phyloP scores from a whole-genome alignment of 768 basidiomycete genomes.

The Lactifluus hygrophoroides region DNA sequence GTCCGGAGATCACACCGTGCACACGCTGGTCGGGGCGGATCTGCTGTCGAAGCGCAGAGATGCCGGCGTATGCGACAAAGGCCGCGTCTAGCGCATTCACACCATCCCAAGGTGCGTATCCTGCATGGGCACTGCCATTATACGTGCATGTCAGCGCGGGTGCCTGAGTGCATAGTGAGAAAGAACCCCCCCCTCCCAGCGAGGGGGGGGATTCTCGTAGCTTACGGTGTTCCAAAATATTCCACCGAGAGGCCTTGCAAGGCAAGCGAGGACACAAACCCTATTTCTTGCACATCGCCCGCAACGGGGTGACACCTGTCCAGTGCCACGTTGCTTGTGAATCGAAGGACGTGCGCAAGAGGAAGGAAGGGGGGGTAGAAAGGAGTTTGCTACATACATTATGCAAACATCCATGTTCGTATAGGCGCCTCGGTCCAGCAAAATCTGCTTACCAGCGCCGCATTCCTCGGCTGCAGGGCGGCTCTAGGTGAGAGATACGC shows the following conservation, averaged over 20 bases:
- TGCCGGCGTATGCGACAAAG: conserved; percentile 69
- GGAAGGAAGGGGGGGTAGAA: not conserved
- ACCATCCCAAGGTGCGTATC: conserved; percentile 80
- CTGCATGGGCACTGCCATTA: conserved; percentile 61
- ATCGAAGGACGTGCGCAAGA: not conserved
- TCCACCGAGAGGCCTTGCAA: conserved; percentile 59
- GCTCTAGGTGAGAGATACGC: not conserved
- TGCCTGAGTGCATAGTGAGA: too few relatives aligned
- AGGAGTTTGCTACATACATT: conserved; percentile 39
- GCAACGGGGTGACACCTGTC: conserved; percentile 65
- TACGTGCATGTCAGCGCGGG: not conserved
- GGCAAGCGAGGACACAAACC: conserved; percentile 48
- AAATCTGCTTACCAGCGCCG: conserved; percentile 67
- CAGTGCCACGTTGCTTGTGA: too few relatives aligned
- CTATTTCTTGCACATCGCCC: conserved; percentile 44
- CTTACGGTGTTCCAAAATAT: conserved; percentile 67
- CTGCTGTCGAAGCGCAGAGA: conserved; percentile 81
- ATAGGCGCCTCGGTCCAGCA: conserved; percentile 72
- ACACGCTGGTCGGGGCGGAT: conserved; percentile 74
- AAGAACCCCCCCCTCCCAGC: too few relatives aligned
- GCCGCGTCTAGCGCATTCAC: conserved; percentile 85
- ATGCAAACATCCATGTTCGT: conserved; percentile 73
- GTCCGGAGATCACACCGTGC: conserved; percentile 68
- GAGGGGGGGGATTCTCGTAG: conserved; percentile 14
- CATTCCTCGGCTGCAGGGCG: conserved; percentile 58